phyloP scores from a whole-genome alignment of 768 basidiomycete species.

The Suillus paluster region DNA sequence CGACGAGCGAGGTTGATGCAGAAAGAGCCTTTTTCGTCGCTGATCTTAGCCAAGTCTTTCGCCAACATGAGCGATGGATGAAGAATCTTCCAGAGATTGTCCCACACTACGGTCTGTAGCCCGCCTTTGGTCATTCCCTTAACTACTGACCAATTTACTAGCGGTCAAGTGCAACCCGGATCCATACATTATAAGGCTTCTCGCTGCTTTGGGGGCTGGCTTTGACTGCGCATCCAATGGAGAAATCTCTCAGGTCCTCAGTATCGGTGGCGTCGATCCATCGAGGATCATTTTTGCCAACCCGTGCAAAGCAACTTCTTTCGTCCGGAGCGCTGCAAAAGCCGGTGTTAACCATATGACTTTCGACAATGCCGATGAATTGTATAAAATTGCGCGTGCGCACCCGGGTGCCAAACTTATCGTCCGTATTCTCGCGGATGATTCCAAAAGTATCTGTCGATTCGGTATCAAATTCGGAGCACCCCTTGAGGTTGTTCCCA shows the following conservation, averaged over 20 bases:
- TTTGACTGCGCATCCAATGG: constrained; percentile 98
- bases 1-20: constrained; percentile 65
- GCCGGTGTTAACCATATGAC: constrained; percentile 92
- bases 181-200: constrained; percentile 88
- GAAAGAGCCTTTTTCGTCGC: constrained; percentile 97
- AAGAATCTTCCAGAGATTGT: constrained; percentile 80
- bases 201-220: constrained; percentile 87
- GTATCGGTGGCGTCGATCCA: constrained; percentile 74
- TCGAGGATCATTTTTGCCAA: constrained; percentile 95
- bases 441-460: constrained; percentile 91
- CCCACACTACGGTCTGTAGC: constrained; percentile 85
- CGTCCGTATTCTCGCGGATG: constrained; percentile 96
- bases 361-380: constrained; percentile 96
- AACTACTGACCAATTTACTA: constrained; percentile 39
- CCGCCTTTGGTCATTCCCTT: constrained; percentile 23
- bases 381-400: constrained; percentile 86
- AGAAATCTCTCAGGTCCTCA: constrained; percentile 84
- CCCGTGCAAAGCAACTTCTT: constrained; percentile 96
- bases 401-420: constrained; percentile 87
- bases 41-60: constrained; percentile 87
- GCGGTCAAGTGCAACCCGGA: constrained; percentile 99
- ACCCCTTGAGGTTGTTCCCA: constrained; percentile 77
- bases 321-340: constrained; percentile 83
- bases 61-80: constrained; percentile 84
- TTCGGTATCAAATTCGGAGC: constrained; percentile 98